Conservation (phyloP, 805 yeast genomes). For the Starmerella stellata region DNA sequence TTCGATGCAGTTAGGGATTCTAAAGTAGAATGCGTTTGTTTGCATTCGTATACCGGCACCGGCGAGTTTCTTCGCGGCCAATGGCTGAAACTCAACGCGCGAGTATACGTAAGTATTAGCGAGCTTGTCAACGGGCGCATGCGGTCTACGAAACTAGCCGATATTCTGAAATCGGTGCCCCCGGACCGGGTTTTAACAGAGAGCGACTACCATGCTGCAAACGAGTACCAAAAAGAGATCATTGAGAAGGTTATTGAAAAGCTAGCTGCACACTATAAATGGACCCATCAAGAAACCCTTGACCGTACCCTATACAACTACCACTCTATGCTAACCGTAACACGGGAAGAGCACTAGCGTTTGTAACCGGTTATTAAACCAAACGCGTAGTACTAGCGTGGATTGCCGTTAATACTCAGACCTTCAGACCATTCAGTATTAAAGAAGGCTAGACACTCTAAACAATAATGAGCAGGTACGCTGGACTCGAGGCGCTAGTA, state of each 20-base stretch:
- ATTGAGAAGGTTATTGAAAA: conserved; percentile 4
- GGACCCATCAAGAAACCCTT: conserved; percentile 2
- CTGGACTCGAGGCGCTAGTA: conserved; percentile 8
- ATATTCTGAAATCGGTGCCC: conserved; percentile 24
- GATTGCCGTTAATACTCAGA: too few relatives aligned
- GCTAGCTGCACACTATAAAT: conserved; percentile 4
- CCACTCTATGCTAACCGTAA: too few relatives aligned
- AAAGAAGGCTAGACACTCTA: too few relatives aligned
- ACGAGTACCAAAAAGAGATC: conserved; percentile 15
- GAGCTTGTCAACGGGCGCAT: conserved; percentile 29
- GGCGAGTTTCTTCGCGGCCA: conserved; percentile 30
- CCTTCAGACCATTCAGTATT: too few relatives aligned
- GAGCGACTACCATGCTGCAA: conserved; percentile 31
- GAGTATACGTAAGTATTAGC: conserved; percentile 38
- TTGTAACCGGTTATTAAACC: conserved; percentile 1
- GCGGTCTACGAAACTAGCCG: conserved; percentile 20
- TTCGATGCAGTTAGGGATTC: conserved; percentile 27
- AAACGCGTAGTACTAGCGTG: too few relatives aligned
- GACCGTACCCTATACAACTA: conserved; percentile 3
- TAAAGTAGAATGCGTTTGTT: conserved; percentile 29
- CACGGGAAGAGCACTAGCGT: too few relatives aligned
- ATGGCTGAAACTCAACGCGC: conserved; percentile 16
- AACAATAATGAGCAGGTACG: conserved; percentile 6
- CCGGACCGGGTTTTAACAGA: conserved; percentile 30
- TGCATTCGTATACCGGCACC: conserved; percentile 82